Base-by-base conservation (phyloP, 2,329 filamentous ascomycete species). In the Paraconiothyrium brasiliense region DNA sequence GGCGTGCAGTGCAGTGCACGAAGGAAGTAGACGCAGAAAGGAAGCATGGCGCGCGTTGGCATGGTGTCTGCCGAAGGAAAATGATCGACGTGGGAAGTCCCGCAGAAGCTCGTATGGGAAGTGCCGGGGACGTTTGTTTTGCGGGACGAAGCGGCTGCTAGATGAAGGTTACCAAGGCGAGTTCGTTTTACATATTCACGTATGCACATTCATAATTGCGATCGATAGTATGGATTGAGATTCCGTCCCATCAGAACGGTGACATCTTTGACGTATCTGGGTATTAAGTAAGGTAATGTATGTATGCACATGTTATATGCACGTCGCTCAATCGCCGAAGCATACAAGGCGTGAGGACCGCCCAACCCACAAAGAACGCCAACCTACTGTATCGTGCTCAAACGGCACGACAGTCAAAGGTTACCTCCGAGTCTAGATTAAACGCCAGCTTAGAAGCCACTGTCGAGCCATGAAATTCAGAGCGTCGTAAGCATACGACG, bases 401-500 rank as follows among this genome's bases (percentile, higher is more conserved):
- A 20, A 20, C 20, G 48, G 20, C 37, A 51, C n/a, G 32, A 37
- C 48, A 51, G 32, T 34, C 48, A 51, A 37, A 37, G 32, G 13
- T 51, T 37, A 20, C 48, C 32, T 50, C 48, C 48, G n/a, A 32
- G 32, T 51, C 48, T 51, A 51, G 32, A 51, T 35, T 24, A 2
- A 51, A 37, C 48, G 48, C 48, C 48, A 35, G 16, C 30, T 13
- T 30, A 50, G 32, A 50, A 50, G 30, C 32, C 35, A 13, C 37
- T 34, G 27, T 39, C 52, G 32, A 32, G 14, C 24, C 52, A 22
- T 24, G 14, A 43, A n/a, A 54, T 41, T 37, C 24, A 37, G 27
- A 55, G 41, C 41, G 35, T 56, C 54, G 54, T 56, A 5, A 56
- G 52, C 52, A 16, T 39, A 4, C 14, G 39, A 46, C 39, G 13